Evolutionary conservation across 345 rosid species (phyloP).

Genomic region (Raphanus raphanistrum): DNA sequence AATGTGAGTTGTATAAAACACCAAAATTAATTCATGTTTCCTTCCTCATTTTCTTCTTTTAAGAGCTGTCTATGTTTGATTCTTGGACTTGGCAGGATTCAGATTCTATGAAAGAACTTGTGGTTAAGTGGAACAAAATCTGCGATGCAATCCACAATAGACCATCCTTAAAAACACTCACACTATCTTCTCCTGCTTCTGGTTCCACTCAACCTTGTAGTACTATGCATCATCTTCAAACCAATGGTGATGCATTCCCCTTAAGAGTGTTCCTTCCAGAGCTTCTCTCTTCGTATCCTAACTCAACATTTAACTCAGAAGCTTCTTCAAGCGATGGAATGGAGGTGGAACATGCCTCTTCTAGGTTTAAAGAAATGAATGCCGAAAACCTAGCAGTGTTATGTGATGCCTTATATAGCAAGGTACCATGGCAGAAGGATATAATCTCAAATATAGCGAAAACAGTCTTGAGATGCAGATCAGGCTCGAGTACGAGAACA

Average conservation of each 20-base stretch:
- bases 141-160: conserved; percentile 58
- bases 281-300: conserved; percentile 39
- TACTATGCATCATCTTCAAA: conserved; percentile 37
- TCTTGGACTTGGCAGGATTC: conserved; percentile 50
- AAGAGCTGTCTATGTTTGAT: not conserved
- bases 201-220: conserved; percentile 42
- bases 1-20: conserved; percentile 28
- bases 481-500: conserved; percentile 56
- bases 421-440: conserved; percentile 71
- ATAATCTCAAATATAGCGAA: conserved; percentile 55
- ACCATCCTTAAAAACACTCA: conserved; percentile 49
- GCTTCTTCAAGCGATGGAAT: conserved; percentile 64
- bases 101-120: conserved; percentile 50
- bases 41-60: not conserved
- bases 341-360: conserved; percentile 50
- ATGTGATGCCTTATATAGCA: conserved; percentile 62
- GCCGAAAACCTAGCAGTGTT: conserved; percentile 54
- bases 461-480: conserved; percentile 69
- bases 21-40: not conserved
- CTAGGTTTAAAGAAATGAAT: conserved; percentile 59
- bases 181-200: conserved; percentile 65
- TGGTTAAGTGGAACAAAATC: conserved; percentile 60
- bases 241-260: conserved; percentile 39
- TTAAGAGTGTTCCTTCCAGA: conserved; percentile 51
- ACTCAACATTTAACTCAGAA: conserved; percentile 61